Evolutionary conservation across 2,329 filamentous ascomycete species (phyloP), one percentile per base, ranked within the genome.

Genomic region (Pezicula carpinea): DNA sequence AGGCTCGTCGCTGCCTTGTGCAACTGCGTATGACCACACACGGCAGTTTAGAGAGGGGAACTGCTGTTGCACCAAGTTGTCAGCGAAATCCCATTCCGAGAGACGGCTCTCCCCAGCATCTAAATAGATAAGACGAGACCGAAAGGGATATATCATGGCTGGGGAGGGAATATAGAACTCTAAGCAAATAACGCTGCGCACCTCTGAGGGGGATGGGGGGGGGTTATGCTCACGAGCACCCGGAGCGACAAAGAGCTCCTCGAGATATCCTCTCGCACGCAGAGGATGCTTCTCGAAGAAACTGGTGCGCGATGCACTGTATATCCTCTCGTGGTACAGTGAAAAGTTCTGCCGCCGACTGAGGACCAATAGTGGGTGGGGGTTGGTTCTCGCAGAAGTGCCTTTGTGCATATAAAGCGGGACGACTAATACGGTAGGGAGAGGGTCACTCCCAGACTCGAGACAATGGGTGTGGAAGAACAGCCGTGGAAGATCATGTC

Each of bases 1-100:
- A 52, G 49, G 47, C 18, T 17, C 22, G 19, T 18, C 38, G 50
- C 50, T 45, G 53, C 52, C 57, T 57, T 58, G 52, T 60, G 21
- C 18, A 18, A 21, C 34, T 26, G 21, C 17, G 32, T 19, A 26
- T 14, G 13, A 17, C 21, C 19, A 33, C n/a, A 19, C 19, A 18
- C 32, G 43, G 6, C 18, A 19, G 5, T 43, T 17, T 6, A 19
- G 11, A 19, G 33, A 35, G 26, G 38, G 38, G 15, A 26, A 38
- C 19, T 19, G 22, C 38, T 22, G 38, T 13, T 22, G 38, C 21
- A 19, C 38, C 23, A 19, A 8, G 21, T 23, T 40, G 22, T 40
- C 38, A 23, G 26, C 26, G 8, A 29, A 29, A 29, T 29, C 26
- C 13, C 26, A 29, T 29, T 29, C 26, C 26, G 26, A 29, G 26